phyloP scores from a whole-genome alignment of 1,284 basidiomycete species.

The Polyporus tsugae region DNA sequence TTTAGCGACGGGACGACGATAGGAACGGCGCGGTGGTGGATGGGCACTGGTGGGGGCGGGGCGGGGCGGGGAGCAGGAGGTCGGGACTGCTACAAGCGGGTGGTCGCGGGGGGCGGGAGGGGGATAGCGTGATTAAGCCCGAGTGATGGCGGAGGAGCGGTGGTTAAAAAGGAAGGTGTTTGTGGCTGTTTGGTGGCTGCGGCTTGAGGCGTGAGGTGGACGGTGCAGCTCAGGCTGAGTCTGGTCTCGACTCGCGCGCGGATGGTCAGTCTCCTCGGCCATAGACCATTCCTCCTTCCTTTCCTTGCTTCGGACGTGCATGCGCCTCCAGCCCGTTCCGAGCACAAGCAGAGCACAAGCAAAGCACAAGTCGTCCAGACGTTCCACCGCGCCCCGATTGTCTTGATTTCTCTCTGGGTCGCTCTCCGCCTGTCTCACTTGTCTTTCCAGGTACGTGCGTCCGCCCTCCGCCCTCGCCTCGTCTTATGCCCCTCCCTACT shows the following conservation, averaged over 20 bases:
- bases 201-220: constrained; percentile 13
- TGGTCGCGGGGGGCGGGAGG: neutral
- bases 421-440: constrained; percentile 15
- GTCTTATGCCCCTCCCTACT: constrained; percentile 20
- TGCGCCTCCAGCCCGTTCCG: neutral
- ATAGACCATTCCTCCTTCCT: constrained; percentile 7
- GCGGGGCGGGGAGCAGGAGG: neutral
- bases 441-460: constrained; percentile 19
- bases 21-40: too few species aligned
- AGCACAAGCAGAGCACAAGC: too few species aligned
- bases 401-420: constrained; percentile 20
- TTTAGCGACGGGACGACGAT: neutral
- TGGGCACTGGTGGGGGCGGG: neutral
- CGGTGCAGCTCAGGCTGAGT: neutral
- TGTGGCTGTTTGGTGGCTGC: constrained; percentile 16
- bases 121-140: neutral
- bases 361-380: neutral
- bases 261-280: constrained; percentile 14
- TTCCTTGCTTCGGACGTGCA: constrained; percentile 9
- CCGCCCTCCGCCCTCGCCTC: constrained; percentile 14
- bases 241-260: constrained; percentile 17
- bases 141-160: constrained; percentile 2
- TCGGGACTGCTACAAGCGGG: too few species aligned
- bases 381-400: constrained; percentile 14
- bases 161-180: constrained; percentile 26